Base-by-base conservation (phyloP, 805 yeast species). In the Diddensiella santjacobensis region DNA sequence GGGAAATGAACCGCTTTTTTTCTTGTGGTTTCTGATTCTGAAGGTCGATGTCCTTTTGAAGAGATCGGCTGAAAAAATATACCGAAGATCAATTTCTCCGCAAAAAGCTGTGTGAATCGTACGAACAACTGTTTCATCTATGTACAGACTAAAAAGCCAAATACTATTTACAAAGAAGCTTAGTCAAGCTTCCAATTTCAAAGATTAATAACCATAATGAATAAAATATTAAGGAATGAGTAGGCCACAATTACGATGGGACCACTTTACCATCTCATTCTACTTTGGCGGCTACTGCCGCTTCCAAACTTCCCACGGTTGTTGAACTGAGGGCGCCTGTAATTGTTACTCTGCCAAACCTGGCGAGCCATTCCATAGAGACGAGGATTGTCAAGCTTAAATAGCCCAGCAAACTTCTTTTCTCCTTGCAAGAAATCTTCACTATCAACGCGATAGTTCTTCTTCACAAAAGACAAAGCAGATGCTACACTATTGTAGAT, bases 351-450 rank as follows among this genome's bases (percentile, higher is more conserved):
- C 38, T 8, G 15, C 38, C 38, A 35, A 17, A 17, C 20, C 20
- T 6, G 8, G 15, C 38, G 15, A n/a, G 38, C 38, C 17, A 15
- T 8, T 17, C 38, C 38, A 35, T n/a, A 35, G 15, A 35, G 38
- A 13, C 38, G 31, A n/a, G 61, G 54, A 22, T 47, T 18, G 18
- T 50, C 55, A 8, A 57, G 52, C 2, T 63, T 64, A 24, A 55
- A 46, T 31, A 62, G 48, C 36, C 55, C 48, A 2, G 52, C 61
- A 37, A 61, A 62, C 2, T 58, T 56, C 39, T 48, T 42, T 56
- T 60, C 58, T 48, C 55, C 65, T 18, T 50, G 33, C 40, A 60
- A 15, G 40, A 54, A 62, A 36, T 50, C 50, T 3, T 42, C 20
- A 5, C 58, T 26, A 4, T 50, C 49, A 24, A 59, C 45, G 31